Percentiles rank a stretch among this genome's conserved stretches.
phyloP scores from a whole-genome alignment of 2,329 filamentous ascomycete genomes.

The Capronia coronata region DNA sequence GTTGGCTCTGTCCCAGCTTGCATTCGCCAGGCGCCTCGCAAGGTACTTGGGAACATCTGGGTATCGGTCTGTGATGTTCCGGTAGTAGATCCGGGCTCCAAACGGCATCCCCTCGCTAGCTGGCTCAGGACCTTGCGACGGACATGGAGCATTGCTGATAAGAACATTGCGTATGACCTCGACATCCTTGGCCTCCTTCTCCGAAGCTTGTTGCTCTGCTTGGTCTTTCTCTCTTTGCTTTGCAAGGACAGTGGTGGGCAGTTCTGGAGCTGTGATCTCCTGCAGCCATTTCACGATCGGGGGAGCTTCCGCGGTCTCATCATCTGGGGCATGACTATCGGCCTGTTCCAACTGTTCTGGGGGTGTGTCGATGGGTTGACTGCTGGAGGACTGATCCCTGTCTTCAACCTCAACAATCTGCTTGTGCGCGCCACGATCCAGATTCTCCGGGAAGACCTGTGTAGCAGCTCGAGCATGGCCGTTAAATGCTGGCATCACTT shows the following conservation, averaged over 20 bases:
- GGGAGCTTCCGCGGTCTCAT: not conserved
- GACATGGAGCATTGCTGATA: not conserved
- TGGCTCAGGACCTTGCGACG: not conserved
- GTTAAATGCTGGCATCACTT: no score
- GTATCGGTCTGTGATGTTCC: conserved; percentile 20
- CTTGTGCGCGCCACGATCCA: no score
- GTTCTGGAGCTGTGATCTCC: not conserved
- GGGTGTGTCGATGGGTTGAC: no score
- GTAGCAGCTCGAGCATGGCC: no score
- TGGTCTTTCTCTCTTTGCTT: not conserved
- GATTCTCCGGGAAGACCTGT: no score
- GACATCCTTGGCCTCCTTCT: not conserved
- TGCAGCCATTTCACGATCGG: not conserved
- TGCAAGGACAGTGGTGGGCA: not conserved
- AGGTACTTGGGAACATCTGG: conserved; percentile 7
- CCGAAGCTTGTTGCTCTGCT: not conserved
- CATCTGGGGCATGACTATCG: no score
- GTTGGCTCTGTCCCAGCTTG: not conserved
- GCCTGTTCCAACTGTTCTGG: no score
- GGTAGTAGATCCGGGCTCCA: conserved; percentile 20
- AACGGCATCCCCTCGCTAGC: not conserved
- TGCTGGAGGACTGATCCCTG: no score
- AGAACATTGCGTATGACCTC: conserved; percentile 1
- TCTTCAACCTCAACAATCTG: no score
- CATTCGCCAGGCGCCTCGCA: conserved; percentile 11